Conservation (phyloP, 176 grass and related monocot species). For the Tillandsia fasciculata region DNA sequence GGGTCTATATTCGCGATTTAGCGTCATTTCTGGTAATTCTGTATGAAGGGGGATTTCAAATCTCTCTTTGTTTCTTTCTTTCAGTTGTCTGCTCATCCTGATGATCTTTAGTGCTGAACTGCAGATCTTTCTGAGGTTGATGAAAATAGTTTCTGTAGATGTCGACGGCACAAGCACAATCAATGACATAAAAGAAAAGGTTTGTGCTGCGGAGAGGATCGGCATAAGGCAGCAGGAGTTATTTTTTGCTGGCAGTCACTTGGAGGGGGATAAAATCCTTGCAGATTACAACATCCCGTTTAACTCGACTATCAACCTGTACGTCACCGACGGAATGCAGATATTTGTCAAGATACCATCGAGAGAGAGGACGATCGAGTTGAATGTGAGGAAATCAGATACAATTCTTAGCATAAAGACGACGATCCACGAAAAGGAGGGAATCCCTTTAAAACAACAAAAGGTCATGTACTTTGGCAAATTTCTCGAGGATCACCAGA, state of each 20-base stretch:
- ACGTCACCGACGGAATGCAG: conserved; percentile 16
- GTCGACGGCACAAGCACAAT: not conserved
- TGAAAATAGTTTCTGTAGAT: conserved; percentile 3
- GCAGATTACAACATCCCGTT: conserved; percentile 6
- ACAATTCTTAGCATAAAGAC: conserved; percentile 9
- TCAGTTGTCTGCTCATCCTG: too few relatives aligned
- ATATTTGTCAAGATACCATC: conserved; percentile 5
- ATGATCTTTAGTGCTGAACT: not conserved
- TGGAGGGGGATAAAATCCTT: not conserved
- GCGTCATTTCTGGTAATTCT: too few relatives aligned
- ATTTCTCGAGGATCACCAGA: conserved; percentile 7
- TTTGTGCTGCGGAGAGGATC: not conserved
- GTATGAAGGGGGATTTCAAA: too few relatives aligned
- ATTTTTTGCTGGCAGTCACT: conserved; percentile 1
- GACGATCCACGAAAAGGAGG: conserved; percentile 11
- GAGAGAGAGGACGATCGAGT: not conserved
- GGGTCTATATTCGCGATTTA: too few relatives aligned
- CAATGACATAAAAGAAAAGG: conserved; percentile 8
- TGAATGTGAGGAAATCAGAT: conserved; percentile 16
- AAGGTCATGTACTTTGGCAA: conserved; percentile 1
- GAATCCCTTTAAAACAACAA: conserved; percentile 8
- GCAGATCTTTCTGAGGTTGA: not conserved
- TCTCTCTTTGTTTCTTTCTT: too few relatives aligned
- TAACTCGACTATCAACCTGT: conserved; percentile 22
- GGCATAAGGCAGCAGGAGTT: not conserved